Conservation (phyloP, 345 rosid genomes). For the Anastatica hierochuntica region DNA sequence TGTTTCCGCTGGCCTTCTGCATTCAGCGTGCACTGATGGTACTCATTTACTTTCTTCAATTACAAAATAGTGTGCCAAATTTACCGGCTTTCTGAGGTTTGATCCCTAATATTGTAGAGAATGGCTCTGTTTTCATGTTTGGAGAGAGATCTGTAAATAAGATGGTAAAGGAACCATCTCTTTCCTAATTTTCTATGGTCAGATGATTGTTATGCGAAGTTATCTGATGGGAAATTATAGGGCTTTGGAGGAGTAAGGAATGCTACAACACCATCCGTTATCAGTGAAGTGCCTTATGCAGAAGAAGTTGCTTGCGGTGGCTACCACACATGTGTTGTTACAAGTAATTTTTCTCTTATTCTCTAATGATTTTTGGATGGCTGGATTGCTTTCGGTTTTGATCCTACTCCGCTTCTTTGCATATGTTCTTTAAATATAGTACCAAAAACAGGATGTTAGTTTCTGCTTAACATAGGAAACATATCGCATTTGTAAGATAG, state of each 20-base stretch:
- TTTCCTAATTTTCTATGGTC: slow-evolving; percentile 3
- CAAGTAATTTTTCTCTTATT: slow-evolving; percentile 41
- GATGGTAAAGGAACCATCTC: slow-evolving; percentile 31
- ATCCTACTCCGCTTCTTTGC: too few relatives aligned
- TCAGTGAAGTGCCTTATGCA: slow-evolving; percentile 48
- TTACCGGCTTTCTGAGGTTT: slow-evolving; percentile 11
- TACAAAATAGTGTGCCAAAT: not conserved
- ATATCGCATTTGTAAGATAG: not conserved
- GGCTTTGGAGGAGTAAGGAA: slow-evolving; percentile 42
- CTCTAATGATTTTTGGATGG: not conserved
- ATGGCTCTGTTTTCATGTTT: slow-evolving; percentile 68
- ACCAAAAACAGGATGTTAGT: too few relatives aligned
- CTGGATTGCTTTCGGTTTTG: not conserved
- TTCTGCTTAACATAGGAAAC: too few relatives aligned
- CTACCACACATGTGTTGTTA: slow-evolving; percentile 76
- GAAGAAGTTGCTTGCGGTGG: slow-evolving; percentile 89
- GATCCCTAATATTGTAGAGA: slow-evolving; percentile 41
- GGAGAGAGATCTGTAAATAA: slow-evolving; percentile 52
- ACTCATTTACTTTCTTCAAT: slow-evolving; percentile 14
- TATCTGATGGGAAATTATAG: slow-evolving; percentile 26
- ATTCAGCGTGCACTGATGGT: slow-evolving; percentile 86
- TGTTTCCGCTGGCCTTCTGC: slow-evolving; percentile 85
- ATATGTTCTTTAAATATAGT: too few relatives aligned
- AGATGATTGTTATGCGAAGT: not conserved
- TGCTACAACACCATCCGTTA: slow-evolving; percentile 48